These are phyloP conservation scores for Neoboletus subvelutipes DNA, from an alignment of 768 basidiomycete genomes.

Conservation along the genomic window DNA sequence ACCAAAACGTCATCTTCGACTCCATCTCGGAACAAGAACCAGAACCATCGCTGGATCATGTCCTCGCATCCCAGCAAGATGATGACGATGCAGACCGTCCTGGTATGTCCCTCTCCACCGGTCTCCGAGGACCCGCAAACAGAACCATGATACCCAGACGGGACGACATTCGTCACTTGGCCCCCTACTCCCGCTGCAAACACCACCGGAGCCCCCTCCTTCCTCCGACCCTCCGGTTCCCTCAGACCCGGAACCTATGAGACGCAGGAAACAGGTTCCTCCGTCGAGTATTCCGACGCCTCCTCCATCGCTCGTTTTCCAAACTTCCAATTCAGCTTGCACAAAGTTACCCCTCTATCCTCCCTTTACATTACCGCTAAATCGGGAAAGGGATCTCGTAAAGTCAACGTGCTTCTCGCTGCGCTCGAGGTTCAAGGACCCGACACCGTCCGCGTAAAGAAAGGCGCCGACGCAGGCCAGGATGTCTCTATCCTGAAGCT, in stretches of 20 bases:
- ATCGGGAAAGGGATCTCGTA: conserved; percentile 41
- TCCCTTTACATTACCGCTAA: conserved; percentile 32
- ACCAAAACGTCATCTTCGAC: conserved; percentile 70
- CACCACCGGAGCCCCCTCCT: conserved; percentile 23
- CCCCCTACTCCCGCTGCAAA: conserved; percentile 42
- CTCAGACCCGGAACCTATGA: conserved; percentile 31
- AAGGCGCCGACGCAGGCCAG: conserved; percentile 66
- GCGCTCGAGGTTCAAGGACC: conserved; percentile 78
- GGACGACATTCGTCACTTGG: conserved; percentile 59
- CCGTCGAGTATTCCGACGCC: conserved; percentile 58
- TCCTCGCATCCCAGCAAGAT: conserved; percentile 16
- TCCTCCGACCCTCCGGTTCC: conserved; percentile 30
- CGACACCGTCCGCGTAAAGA: conserved; percentile 63
- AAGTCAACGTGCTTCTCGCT: conserved; percentile 60
- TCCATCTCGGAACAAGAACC: conserved; percentile 36
- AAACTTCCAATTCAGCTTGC: conserved; percentile 68
- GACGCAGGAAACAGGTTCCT: conserved; percentile 46
- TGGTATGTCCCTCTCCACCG: conserved; percentile 15
- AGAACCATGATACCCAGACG: conserved; percentile 32
- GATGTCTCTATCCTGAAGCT: conserved; percentile 67
- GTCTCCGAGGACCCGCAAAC: conserved; percentile 6
- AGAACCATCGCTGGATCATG: conserved; percentile 18
- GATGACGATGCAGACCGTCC: conserved; percentile 14
- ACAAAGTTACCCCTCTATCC: conserved; percentile 54
- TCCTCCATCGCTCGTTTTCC: conserved; percentile 79